These are phyloP conservation scores for Eucalyptus urophylla DNA, from an alignment of 345 rosid genomes.

Conservation along the genomic window DNA sequence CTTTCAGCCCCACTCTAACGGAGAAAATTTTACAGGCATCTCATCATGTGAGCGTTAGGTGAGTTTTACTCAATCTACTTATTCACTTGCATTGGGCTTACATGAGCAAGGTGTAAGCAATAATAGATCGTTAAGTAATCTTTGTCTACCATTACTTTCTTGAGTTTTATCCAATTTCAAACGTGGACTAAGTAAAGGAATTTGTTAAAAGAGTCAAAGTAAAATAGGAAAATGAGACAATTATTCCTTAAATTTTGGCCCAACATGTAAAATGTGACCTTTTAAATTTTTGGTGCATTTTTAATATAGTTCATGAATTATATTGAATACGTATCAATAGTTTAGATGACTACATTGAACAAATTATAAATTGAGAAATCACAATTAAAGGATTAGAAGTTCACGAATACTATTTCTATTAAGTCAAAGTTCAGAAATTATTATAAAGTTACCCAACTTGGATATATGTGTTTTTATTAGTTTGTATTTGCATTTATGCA, in stretches of 20 bases:
- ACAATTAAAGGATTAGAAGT: too few relatives aligned
- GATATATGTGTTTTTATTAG: not conserved
- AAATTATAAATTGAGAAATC: not conserved
- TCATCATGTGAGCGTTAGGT: not conserved
- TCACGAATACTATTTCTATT: rapidly evolving
- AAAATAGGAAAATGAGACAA: not conserved
- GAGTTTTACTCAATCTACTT: not conserved
- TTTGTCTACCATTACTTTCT: not conserved
- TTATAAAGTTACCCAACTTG: not conserved
- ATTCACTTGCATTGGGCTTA: not conserved
- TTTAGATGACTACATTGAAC: too few relatives aligned
- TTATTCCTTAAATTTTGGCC: not conserved
- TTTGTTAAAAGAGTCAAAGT: not conserved
- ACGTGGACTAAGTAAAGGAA: not conserved
- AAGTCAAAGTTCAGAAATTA: rapidly evolving
- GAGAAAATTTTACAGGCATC: not conserved
- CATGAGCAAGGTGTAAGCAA: not conserved
- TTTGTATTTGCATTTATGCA: not conserved
- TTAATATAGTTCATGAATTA: too few relatives aligned
- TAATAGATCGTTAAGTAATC: not conserved
- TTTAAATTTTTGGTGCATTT: rapidly evolving
- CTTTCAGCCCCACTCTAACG: not conserved
- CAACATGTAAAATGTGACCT: rapidly evolving
- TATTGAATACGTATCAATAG: too few relatives aligned
- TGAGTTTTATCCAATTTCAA: not conserved